phyloP scores from a whole-genome alignment of 257 asterid species.

The Salvia splendens region DNA sequence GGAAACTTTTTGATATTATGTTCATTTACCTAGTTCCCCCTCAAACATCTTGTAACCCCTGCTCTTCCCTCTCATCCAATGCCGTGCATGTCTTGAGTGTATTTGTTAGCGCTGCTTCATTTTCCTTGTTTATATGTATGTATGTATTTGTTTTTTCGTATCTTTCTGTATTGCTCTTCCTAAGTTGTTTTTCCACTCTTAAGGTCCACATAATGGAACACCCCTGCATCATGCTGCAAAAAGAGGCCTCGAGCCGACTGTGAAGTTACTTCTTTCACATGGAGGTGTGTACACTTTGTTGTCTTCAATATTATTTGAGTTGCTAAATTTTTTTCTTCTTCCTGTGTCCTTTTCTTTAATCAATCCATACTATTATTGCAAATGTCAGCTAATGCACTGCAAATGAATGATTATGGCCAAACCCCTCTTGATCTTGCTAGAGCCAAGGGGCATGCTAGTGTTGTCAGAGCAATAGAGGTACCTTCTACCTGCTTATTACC shows the following conservation, averaged over 20 bases:
- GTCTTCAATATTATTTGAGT: conserved; percentile 24
- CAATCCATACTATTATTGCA: conserved; percentile 24
- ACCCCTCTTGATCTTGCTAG: conserved; percentile 96
- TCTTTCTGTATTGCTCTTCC: conserved; percentile 14
- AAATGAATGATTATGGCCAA: conserved; percentile 88
- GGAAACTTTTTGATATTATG: not conserved
- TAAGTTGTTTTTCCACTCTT: conserved; percentile 22
- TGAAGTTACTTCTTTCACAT: conserved; percentile 78
- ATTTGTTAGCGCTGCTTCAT: not conserved
- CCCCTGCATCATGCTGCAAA: conserved; percentile 97
- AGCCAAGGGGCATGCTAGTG: conserved; percentile 73
- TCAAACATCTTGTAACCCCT: not conserved
- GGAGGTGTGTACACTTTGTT: conserved; percentile 57
- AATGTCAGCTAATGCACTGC: conserved; percentile 75
- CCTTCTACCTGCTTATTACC: conserved; percentile 21
- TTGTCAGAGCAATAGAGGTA: conserved; percentile 95
- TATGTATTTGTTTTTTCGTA: not conserved
- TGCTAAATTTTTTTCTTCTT: conserved; percentile 10
- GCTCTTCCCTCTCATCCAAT: not conserved
- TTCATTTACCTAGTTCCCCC: not conserved
- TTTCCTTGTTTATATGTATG: not conserved
- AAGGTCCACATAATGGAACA: conserved; percentile 92
- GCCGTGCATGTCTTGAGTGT: not conserved
- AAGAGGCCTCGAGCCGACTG: conserved; percentile 92
- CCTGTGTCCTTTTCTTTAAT: conserved; percentile 10